Base-by-base conservation (phyloP, 129 eudicot species). In the Flaveria robusta region DNA sequence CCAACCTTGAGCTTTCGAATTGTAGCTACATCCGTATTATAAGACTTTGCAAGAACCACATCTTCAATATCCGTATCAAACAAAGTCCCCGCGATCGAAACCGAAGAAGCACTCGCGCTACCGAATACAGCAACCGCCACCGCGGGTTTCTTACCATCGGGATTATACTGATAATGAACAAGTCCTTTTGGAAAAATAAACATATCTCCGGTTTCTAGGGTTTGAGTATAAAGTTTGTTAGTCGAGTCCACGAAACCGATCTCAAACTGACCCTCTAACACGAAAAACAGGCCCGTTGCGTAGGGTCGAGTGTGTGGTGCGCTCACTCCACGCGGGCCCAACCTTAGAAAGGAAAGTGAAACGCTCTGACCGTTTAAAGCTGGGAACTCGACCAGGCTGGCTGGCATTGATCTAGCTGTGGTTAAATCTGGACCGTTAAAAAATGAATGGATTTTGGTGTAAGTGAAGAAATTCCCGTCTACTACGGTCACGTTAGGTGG, bases 121-220 rank as follows among this genome's bases (percentile, higher is more conserved):
- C 92, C 87, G 23, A 87, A 82, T 5, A 83, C 88, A 15, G 89
- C 83, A 1, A 85, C 58, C 24, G 83, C 92, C 18, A 64, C 52
- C 0, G 87, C 89, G 1, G 74, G 76, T 2, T 29, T 20, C 54
- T 56, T 52, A 9, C 16, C 3, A 66, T 87, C 73, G 1, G 82
- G 19, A 20, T 87, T 87, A 60, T 79, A 84, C 81, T 87, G 91
- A 34, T 75, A 87, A 72, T 84, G 91, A 12, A 79, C 85, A 3
- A 87, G 79, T 5, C 92, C 89, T 65, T 84, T 85, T 0, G 92
- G 92, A 49, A 87, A 81, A 31, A 87, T 74, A 66, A 84, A 87
- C 70, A 81, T 79, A 18, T 84, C 88, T 15, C 88, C 88, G 0
- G 68, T 16, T 82, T 81, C 70, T 22, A 87, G 62, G 4, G 77